Evolutionary conservation across 192 early-diverging fungal genomes (phyloP).

Genomic region (Coemansia sp.): DNA sequence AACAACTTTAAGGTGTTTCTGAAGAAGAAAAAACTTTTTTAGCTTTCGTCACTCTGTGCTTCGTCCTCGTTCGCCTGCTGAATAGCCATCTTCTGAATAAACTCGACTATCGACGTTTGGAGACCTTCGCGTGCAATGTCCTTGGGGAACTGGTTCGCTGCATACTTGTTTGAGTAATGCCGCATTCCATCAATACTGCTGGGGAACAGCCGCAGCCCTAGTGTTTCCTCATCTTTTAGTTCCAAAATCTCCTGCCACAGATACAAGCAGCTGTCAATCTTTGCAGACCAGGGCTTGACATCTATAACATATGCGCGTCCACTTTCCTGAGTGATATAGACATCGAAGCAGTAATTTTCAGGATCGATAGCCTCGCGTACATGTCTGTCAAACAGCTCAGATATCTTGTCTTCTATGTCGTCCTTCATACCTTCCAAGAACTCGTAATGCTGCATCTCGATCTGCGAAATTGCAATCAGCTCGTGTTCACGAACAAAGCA

Average conservation of each 20-base stretch:
- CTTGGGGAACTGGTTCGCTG: constrained; percentile 42
- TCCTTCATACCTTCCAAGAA: constrained; percentile 65
- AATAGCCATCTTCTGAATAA: constrained; percentile 17
- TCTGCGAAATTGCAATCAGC: constrained; percentile 80
- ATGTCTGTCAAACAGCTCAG: constrained; percentile 64
- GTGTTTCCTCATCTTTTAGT: neutral
- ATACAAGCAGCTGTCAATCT: constrained; percentile 82
- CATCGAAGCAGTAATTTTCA: constrained; percentile 82
- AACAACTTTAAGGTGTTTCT: too few species aligned
- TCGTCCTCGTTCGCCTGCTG: constrained; percentile 8
- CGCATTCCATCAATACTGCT: constrained; percentile 32
- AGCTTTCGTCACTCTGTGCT: constrained; percentile 2
- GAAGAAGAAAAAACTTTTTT: neutral
- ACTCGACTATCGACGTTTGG: constrained; percentile 24
- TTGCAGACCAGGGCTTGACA: constrained; percentile 83
- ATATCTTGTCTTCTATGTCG: constrained; percentile 58
- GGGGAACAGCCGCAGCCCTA: constrained; percentile 47
- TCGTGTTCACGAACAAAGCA: constrained; percentile 80
- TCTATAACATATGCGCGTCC: constrained; percentile 77
- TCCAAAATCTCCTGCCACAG: constrained; percentile 67
- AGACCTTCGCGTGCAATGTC: constrained; percentile 36
- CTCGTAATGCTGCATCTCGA: constrained; percentile 82
- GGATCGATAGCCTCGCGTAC: constrained; percentile 64
- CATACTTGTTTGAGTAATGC: constrained; percentile 39
- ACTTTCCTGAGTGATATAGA: constrained; percentile 68